Base-by-base conservation (phyloP, 1,139 yeast genomes). In the Protomyces inouyei region DNA sequence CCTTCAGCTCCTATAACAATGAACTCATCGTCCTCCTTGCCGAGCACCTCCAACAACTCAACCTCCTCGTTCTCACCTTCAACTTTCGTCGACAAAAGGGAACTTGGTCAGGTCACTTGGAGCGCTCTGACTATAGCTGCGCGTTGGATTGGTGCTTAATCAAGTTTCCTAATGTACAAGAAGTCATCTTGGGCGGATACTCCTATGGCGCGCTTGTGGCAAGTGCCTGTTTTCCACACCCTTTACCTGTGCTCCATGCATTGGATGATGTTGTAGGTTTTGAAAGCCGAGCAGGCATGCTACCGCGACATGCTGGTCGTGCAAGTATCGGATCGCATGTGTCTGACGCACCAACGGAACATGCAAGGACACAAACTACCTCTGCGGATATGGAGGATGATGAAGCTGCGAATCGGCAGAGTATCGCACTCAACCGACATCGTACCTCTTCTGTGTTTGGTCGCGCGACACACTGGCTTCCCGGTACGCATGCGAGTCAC, bases 161-260 rank as follows among this genome's bases (percentile, higher is more conserved):
- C 63, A 55, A 48, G 18, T 52, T 25, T 52, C 57, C 52, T 16
- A 16, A 51, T 14, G 36, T 59, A 52, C 43, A 28, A 16, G 63
- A 59, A 46, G 36, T 59, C 40, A 43, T 59, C n/a, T 40, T 59
- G 14, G 63, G 55, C 18, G 63, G 63, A 14, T 59, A 59, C 53
- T 59, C 63, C 3, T 59, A 59, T 38, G 63, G 63, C 45, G 63
- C 63, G 9, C 63, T 59, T 51, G 57, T 59, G 37, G 63, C 63
- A 10, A 52, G 57, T 16, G 63, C 63, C 16, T 59, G 63, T 38
- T 55, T 52, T n/a, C 63, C 63, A 16, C 63, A 59, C 35, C 23
- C 48, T 1, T 18, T 43, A 23, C 48, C 48, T 2, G 48, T 21
- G 25, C 48, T 43, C 12, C 48, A 43, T 16, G 48, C 21, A 10